Conservation (phyloP, 163 green algal species). For the Scenedesmus sp. region DNA sequence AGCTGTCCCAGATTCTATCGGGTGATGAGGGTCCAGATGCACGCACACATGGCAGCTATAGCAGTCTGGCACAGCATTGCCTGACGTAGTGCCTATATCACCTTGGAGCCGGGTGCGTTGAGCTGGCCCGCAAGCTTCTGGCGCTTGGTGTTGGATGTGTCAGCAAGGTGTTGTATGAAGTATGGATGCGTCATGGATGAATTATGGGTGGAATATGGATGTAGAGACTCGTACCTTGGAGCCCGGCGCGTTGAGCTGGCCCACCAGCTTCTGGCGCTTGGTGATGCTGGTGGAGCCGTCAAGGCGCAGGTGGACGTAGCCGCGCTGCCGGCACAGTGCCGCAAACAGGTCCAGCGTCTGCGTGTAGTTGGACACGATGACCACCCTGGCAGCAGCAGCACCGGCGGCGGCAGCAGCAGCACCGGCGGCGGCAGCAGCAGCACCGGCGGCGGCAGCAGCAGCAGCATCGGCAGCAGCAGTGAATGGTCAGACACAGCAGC, state of each 20-base stretch:
- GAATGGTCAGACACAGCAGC: slow-evolving; percentile 3
- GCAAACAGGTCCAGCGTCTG: slow-evolving; percentile 97
- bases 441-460: not conserved
- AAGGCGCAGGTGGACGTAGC: slow-evolving; percentile 93
- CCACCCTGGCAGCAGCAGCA: slow-evolving; percentile 72
- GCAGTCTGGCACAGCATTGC: no score
- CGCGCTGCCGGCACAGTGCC: slow-evolving; percentile 87
- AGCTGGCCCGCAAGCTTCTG: no score
- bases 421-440: no score
- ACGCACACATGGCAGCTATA: no score
- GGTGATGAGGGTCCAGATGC: no score
- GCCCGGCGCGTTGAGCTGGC: slow-evolving; percentile 90
- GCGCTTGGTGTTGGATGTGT: no score
- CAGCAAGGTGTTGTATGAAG: no score
- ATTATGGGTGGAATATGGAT: no score
- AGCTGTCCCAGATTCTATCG: no score
- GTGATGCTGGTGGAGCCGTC: slow-evolving; percentile 93
- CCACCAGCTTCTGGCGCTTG: slow-evolving; percentile 96
- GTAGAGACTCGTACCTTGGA: slow-evolving; percentile 13
- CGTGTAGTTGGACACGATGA: slow-evolving; percentile 99
- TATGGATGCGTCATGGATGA: no score
- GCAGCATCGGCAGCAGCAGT: not conserved
- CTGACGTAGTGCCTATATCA: no score
- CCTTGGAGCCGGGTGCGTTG: no score
- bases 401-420: not conserved